These are phyloP conservation scores for Vigna reflexopilosa DNA, from an alignment of 306 rosid species.

Conservation along the genomic window DNA sequence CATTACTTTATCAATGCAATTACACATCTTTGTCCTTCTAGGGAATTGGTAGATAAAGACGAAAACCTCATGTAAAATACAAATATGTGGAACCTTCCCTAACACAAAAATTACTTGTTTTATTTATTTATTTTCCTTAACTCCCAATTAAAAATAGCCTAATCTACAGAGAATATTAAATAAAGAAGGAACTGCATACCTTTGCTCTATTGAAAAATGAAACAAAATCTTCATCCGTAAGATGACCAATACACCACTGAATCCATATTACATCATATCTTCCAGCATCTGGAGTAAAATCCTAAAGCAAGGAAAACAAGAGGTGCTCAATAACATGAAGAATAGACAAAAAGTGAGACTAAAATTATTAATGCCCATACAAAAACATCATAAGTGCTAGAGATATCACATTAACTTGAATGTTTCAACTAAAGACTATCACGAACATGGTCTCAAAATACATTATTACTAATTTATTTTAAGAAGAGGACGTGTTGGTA, in stretches of 20 bases:
- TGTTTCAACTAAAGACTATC: not conserved
- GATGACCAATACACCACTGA: constrained; percentile 99
- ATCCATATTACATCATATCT: constrained; percentile 97
- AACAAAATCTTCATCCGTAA: constrained; percentile 92
- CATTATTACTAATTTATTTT: not conserved
- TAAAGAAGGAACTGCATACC: constrained; percentile 55
- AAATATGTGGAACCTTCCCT: constrained; percentile 21
- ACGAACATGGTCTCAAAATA: constrained; percentile 27
- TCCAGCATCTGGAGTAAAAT: constrained; percentile 83
- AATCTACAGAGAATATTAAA: constrained; percentile 7
- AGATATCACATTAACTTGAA: constrained; percentile 8
- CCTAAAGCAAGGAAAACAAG: constrained; percentile 56
- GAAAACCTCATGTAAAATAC: constrained; percentile 9
- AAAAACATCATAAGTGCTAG: not conserved
- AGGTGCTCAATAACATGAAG: constrained; percentile 40
- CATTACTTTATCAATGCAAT: constrained; percentile 13
- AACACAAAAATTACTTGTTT: constrained; percentile 7
- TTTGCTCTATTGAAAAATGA: constrained; percentile 88
- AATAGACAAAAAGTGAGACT: not conserved
- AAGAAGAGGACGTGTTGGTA: not conserved
- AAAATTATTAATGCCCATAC: constrained; percentile 17
- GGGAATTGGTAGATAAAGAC: constrained; percentile 14
- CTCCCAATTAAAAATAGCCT: constrained; percentile 2
- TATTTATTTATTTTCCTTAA: not conserved
- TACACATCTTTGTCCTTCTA: not conserved